Evolutionary conservation across 1,284 basidiomycete genomes (phyloP).

Genomic region (Cutaneotrichosporon arboriforme): DNA sequence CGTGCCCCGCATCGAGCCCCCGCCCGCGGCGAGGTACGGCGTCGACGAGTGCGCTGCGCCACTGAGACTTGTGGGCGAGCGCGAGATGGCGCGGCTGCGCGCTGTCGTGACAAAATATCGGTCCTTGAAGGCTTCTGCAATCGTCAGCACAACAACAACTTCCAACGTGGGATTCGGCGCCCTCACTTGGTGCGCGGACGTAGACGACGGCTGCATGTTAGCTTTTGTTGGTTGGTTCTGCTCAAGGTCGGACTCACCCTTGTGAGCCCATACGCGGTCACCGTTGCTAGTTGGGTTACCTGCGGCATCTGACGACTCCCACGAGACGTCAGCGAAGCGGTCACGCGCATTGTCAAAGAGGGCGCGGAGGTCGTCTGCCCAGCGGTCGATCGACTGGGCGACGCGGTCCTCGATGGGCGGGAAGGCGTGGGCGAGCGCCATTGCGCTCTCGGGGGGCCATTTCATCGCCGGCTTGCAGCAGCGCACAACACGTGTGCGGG

Average conservation of each 20-base stretch:
- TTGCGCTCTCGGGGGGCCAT: conserved; percentile 1
- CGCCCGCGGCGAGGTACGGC: conserved; percentile 10
- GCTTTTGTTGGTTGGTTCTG: no score
- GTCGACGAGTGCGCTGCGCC: background rate
- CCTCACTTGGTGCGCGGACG: conserved; percentile 66
- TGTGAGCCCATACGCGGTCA: conserved; percentile 46
- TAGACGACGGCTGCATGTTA: conserved; percentile 72
- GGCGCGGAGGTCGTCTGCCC: conserved; percentile 69
- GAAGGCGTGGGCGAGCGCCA: conserved; percentile 2
- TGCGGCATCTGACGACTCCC: conserved; percentile 55
- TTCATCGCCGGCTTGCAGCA: background rate
- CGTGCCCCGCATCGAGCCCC: conserved; percentile 12
- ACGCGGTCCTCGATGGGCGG: conserved; percentile 31
- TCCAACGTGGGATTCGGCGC: background rate
- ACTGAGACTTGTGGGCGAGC: conserved; percentile 42
- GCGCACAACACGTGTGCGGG: background rate
- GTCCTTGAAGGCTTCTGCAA: conserved; percentile 61
- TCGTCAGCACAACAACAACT: background rate
- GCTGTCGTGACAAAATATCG: conserved; percentile 58
- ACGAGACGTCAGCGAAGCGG: conserved; percentile 86
- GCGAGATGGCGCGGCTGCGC: conserved; percentile 12
- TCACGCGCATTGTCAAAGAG: conserved; percentile 75
- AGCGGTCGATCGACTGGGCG: conserved; percentile 47
- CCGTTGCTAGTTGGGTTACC: conserved; percentile 50
- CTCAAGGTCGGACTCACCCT: conserved; percentile 40